Percentiles rank a stretch among this genome's conserved stretches.
Evolutionary conservation across 2,329 filamentous ascomycete genomes (phyloP).

Genomic region (Pseudogymnoascus sp.): DNA sequence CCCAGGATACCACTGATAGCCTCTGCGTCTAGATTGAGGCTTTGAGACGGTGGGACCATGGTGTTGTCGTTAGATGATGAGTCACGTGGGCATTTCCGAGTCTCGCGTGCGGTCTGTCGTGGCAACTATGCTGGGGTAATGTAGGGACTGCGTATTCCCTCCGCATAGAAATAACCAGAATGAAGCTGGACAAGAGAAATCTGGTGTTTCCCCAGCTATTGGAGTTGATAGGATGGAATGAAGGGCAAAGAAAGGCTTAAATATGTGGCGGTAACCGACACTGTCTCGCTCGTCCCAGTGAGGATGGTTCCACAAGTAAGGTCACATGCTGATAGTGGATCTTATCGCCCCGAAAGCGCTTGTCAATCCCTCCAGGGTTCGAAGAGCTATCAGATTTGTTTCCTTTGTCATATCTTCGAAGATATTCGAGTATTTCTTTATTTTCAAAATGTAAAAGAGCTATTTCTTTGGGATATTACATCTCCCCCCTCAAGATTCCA

Average conservation of each 20-base stretch:
- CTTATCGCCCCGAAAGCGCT: background rate
- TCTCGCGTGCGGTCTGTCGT: background rate
- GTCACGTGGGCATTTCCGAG: constrained; percentile 6
- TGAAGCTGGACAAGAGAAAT: background rate
- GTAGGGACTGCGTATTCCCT: background rate
- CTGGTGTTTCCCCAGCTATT: background rate
- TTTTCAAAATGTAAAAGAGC: background rate
- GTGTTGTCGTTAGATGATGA: background rate
- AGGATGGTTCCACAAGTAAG: background rate
- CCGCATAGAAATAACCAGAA: background rate
- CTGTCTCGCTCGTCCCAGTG: background rate
- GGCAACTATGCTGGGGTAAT: background rate
- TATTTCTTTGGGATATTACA: background rate
- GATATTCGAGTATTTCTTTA: background rate
- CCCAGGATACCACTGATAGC: constrained; percentile 89
- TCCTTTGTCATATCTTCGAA: background rate
- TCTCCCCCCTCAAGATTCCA: background rate
- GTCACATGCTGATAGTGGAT: constrained; percentile 1
- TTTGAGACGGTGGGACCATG: constrained; percentile 41
- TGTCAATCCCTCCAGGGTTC: background rate
- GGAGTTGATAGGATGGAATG: background rate
- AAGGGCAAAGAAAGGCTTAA: background rate
- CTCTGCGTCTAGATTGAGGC: constrained; percentile 71
- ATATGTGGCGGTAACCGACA: background rate
- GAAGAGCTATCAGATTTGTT: background rate